phyloP scores from a whole-genome alignment of 805 yeast genomes.

The Kodamaea leandrae region DNA sequence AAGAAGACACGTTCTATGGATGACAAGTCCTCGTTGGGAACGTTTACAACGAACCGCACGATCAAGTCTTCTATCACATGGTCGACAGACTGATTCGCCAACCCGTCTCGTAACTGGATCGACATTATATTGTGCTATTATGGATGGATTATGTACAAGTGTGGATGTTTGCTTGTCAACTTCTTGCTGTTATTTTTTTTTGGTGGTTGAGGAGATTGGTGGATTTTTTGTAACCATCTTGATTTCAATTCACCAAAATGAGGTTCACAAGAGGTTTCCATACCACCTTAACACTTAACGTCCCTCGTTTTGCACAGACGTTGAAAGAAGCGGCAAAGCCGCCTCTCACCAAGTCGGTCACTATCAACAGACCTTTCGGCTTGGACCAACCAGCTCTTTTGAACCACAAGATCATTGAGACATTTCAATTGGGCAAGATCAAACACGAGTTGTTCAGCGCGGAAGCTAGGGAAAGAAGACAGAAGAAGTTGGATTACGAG shows the following conservation, averaged over 20 bases:
- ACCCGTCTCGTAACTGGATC: conserved; percentile 52
- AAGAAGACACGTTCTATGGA: conserved; percentile 79
- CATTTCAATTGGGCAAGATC: conserved; percentile 18
- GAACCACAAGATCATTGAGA: conserved; percentile 20
- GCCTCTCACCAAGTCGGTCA: conserved; percentile 31
- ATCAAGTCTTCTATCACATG: conserved; percentile 79
- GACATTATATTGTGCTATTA: conserved; percentile 42
- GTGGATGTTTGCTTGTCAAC: conserved; percentile 2
- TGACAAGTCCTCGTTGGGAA: conserved; percentile 87
- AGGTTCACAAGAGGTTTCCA: conserved; percentile 7
- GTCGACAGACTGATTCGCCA: conserved; percentile 65
- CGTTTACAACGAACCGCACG: conserved; percentile 86
- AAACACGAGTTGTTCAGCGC: conserved; percentile 28
- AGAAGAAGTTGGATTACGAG: conserved; percentile 40
- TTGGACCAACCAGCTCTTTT: conserved; percentile 29
- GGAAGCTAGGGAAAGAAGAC: conserved; percentile 38
- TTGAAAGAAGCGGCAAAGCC: conserved; percentile 39
- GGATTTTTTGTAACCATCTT: conserved; percentile 1
- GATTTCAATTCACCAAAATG: background rate
- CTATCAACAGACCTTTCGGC: conserved; percentile 40
- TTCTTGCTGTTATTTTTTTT: conserved; percentile 7
- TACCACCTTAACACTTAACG: conserved; percentile 1
- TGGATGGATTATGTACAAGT: conserved; percentile 5
- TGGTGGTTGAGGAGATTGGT: background rate
- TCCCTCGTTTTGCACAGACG: conserved; percentile 37